phyloP scores from a whole-genome alignment of 2,329 filamentous ascomycete genomes.

The Ophiostoma populinum region DNA sequence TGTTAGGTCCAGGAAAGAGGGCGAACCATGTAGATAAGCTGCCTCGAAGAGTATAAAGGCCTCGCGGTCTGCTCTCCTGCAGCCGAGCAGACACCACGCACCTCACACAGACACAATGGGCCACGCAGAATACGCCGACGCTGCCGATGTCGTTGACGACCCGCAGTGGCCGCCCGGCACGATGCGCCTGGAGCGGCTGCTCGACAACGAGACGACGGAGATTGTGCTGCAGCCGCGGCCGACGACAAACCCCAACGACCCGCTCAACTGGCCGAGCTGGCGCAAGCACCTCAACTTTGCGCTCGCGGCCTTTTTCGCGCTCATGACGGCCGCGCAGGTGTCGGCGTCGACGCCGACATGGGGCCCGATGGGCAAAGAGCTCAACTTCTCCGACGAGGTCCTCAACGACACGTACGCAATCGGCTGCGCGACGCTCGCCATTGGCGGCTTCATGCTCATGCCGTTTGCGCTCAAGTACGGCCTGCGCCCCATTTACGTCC shows the following conservation, averaged over 20 bases:
- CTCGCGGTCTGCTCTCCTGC: too few species aligned
- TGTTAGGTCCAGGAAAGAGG: too few species aligned
- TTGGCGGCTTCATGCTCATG: conserved; percentile 20
- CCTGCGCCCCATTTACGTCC: conserved; percentile 20
- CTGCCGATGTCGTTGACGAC: conserved; percentile 1
- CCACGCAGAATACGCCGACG: not conserved
- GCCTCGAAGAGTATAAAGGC: not conserved
- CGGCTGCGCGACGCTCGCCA: conserved; percentile 18
- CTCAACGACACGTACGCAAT: conserved; percentile 17
- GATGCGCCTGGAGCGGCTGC: conserved; percentile 2
- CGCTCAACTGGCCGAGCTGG: conserved; percentile 26
- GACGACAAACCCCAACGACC: conserved; percentile 28
- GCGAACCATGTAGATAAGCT: not conserved
- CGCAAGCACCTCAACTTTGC: conserved; percentile 20
- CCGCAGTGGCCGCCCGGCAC: conserved; percentile 7
- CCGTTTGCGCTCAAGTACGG: conserved; percentile 21
- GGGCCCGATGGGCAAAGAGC: not conserved
- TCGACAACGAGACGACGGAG: conserved; percentile 1
- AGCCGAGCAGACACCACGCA: too few species aligned
- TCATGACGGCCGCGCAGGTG: conserved; percentile 20
- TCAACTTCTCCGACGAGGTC: conserved; percentile 16
- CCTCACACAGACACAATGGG: too few species aligned
- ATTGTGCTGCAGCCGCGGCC: conserved; percentile 30
- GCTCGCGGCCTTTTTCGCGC: conserved; percentile 23
- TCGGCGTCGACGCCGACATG: conserved; percentile 15